phyloP scores from a whole-genome alignment of 176 grass and related monocot genomes.

The Cocos nucifera region DNA sequence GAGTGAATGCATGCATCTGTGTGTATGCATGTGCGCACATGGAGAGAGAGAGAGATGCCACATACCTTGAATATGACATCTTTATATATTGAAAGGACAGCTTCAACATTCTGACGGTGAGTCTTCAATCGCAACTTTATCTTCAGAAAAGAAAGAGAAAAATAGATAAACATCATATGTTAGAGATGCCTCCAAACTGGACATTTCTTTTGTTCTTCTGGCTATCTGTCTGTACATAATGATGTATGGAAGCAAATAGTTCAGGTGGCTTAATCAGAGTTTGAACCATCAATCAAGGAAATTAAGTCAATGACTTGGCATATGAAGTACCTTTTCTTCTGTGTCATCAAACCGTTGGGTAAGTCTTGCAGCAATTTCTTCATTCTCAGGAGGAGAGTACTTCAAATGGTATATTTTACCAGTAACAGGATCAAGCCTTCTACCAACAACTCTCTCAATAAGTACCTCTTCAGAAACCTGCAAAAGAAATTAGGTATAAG shows the following conservation, averaged over 20 bases:
- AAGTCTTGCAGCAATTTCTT: conserved; percentile 85
- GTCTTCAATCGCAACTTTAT: conserved; percentile 84
- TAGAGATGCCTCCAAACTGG: not conserved
- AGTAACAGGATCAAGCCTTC: conserved; percentile 75
- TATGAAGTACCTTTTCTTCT: conserved; percentile 76
- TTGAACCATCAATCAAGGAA: no score
- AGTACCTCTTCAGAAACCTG: conserved; percentile 79
- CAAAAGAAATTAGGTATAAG: not conserved
- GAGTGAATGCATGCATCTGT: no score
- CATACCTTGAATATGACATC: conserved; percentile 51
- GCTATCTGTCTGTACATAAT: no score
- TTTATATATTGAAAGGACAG: conserved; percentile 67
- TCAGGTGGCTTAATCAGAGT: no score
- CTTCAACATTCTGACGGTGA: conserved; percentile 83
- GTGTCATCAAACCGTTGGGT: conserved; percentile 93
- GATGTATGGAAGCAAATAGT: no score
- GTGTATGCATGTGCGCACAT: not conserved
- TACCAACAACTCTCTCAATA: conserved; percentile 90
- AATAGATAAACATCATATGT: not conserved
- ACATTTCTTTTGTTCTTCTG: no score
- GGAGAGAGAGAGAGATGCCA: not conserved
- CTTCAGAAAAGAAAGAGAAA: conserved; percentile 23
- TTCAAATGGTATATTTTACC: conserved; percentile 97
- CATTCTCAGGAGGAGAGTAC: conserved; percentile 92
- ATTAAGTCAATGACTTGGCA: conserved; percentile 1